Conservation (phyloP, 164 flowering plant species). For the Berberis thunbergii region DNA sequence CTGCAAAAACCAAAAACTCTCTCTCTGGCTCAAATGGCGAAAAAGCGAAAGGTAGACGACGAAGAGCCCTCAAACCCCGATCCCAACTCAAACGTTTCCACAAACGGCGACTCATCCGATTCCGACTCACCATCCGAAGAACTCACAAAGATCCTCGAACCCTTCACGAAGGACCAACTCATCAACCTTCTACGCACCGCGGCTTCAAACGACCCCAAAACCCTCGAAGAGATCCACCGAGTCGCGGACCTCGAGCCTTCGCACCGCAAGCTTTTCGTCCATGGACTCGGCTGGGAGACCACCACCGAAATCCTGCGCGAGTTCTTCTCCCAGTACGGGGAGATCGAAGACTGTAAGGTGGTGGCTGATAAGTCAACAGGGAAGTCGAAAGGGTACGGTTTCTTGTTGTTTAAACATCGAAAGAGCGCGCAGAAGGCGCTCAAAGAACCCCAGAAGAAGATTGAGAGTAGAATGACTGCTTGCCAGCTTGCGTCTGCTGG, state of each 20-base stretch:
- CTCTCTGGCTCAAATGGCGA: no score
- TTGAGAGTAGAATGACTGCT: conserved; percentile 35
- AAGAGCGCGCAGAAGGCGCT: conserved; percentile 27
- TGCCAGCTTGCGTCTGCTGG: conserved; percentile 36
- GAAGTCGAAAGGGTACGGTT: conserved; percentile 44
- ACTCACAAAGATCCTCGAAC: conserved; percentile 25
- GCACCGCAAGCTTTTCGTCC: conserved; percentile 43
- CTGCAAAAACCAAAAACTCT: no score
- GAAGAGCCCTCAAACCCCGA: no score
- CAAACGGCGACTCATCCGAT: no score
- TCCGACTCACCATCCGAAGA: no score
- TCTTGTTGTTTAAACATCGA: conserved; percentile 29
- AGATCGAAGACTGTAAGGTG: conserved; percentile 31
- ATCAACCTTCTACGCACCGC: conserved; percentile 33
- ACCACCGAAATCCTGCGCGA: conserved; percentile 25
- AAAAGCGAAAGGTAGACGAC: no score
- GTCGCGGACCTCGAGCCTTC: conserved; percentile 41
- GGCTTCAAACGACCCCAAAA: conserved; percentile 15
- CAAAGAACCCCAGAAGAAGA: conserved; percentile 33
- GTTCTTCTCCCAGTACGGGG: conserved; percentile 30
- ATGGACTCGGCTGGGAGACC: conserved; percentile 43
- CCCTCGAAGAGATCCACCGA: conserved; percentile 27
- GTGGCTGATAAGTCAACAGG: conserved; percentile 35
- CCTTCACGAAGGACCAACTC: conserved; percentile 42
- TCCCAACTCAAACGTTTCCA: no score